Evolutionary conservation across 805 yeast genomes (phyloP).

Genomic region (Maudiozyma turicensis): DNA sequence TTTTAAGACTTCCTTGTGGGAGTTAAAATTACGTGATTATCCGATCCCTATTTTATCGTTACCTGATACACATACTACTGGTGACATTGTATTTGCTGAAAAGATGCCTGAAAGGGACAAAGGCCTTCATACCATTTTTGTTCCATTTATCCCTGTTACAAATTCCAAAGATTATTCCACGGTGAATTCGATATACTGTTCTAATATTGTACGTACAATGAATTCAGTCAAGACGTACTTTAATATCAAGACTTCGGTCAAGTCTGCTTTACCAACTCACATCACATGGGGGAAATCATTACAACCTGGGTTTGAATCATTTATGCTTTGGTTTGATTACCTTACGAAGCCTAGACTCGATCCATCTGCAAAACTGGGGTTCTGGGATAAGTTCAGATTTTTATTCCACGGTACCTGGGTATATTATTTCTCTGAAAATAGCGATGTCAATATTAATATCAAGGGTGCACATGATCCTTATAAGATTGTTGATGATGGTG

Average conservation of each 20-base stretch:
- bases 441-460: slow-evolving; percentile 52
- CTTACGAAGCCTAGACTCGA: slow-evolving; percentile 64
- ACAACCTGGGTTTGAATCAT: slow-evolving; percentile 50
- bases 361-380: slow-evolving; percentile 52
- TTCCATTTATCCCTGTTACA: slow-evolving; percentile 49
- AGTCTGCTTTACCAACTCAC: slow-evolving; percentile 39
- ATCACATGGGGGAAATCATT: slow-evolving; percentile 58
- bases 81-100: slow-evolving; percentile 52
- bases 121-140: slow-evolving; percentile 42
- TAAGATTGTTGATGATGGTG: slow-evolving; percentile 43
- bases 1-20: slow-evolving; percentile 36
- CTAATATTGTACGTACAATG: slow-evolving; percentile 50
- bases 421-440: slow-evolving; percentile 36
- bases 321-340: slow-evolving; percentile 56
- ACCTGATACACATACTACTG: slow-evolving; percentile 30
- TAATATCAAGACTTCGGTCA: slow-evolving; percentile 38
- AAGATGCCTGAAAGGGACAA: slow-evolving; percentile 34
- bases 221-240: slow-evolving; percentile 51
- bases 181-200: slow-evolving; percentile 45
- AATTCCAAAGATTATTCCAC: slow-evolving; percentile 22
- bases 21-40: slow-evolving; percentile 43
- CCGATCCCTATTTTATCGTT: slow-evolving; percentile 50
- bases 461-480: slow-evolving; percentile 55
- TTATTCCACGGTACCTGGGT: slow-evolving; percentile 43
- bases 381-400: slow-evolving; percentile 61